Evolutionary conservation across 192 early-diverging fungal genomes (phyloP), one percentile per base, ranked within the genome.

Genomic region (Phycomyces nitens): DNA sequence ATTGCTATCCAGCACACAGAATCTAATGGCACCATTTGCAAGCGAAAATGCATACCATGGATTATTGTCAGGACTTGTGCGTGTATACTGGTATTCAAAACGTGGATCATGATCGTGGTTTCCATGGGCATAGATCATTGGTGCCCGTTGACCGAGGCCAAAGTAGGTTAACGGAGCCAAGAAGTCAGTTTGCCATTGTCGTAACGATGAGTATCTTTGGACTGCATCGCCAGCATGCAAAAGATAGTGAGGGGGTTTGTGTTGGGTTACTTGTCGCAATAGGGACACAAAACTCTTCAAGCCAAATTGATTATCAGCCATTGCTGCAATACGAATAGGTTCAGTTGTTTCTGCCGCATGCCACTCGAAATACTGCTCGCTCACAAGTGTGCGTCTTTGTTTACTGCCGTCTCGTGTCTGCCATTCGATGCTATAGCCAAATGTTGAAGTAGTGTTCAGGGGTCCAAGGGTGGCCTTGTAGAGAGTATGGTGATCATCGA

Each of bases 221-320:
- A 89, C 83, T 4, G 79, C 76, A 71, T 91, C 89, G 18, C 89
- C 89, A 10, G 82, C 88, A 68, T 91, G 89, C 42, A 91, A 53
- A 21, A 89, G 73, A 38, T 76, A 74, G 60, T 89, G 77, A 47
- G 79, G 61, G 62, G 66, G 23, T 54, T 61, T 59, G 57, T 76
- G 55, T 38, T 47, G 55, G 40, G 44, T 43, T 20, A 66, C 52
- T 22, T 67, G 59, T 56, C 66, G 34, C 49, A 72, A 23, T 63
- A 76, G 54, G 44, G 70, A 27, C 53, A 65, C 58, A 68, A 82
- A 73, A 23, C 71, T 62, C 44, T 62, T 60, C 66, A 81, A 69
- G 44, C 83, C 65, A 75, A 77, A 68, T 64, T 81, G 77, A 64
- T 82, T 72, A 71, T 84, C 73, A 50, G 81, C 55, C 49, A 80